These are phyloP conservation scores for Dioszegia crocea DNA, from an alignment of 768 basidiomycete species.

Conservation along the genomic window DNA sequence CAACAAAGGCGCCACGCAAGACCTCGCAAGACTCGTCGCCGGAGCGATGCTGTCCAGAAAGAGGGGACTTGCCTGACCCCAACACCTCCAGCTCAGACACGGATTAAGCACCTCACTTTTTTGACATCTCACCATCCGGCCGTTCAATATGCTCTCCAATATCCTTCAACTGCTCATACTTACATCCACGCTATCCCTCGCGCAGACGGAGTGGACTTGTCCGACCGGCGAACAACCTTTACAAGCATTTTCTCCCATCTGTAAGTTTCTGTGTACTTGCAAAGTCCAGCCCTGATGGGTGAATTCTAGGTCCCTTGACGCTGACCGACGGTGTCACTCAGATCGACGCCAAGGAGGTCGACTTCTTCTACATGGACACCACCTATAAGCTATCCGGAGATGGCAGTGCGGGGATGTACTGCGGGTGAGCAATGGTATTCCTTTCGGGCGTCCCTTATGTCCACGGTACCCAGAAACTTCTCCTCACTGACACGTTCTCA, in stretches of 20 bases:
- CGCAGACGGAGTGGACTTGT: not conserved
- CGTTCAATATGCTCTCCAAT: not conserved
- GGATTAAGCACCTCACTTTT: no score
- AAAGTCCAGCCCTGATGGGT: not conserved
- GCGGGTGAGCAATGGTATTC: no score
- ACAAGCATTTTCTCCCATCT: not conserved
- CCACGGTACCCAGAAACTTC: no score
- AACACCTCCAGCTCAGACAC: no score
- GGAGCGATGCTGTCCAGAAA: no score
- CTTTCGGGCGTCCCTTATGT: no score
- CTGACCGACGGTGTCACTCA: not conserved
- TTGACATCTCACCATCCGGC: no score
- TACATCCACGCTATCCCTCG: not conserved
- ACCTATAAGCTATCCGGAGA: not conserved
- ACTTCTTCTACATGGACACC: not conserved
- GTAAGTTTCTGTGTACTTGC: not conserved
- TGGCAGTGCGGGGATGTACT: no score
- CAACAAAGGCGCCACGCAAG: no score
- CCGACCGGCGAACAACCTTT: not conserved
- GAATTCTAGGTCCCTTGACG: not conserved
- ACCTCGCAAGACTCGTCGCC: no score
- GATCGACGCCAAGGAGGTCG: not conserved
- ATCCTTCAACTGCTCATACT: not conserved
- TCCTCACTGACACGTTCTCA: no score
- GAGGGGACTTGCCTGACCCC: no score